Percentiles rank a stretch among this genome's conserved stretches.
Evolutionary conservation across 495 filamentous ascomycete species (phyloP).

Genomic region (Aspergillus asperescens): DNA sequence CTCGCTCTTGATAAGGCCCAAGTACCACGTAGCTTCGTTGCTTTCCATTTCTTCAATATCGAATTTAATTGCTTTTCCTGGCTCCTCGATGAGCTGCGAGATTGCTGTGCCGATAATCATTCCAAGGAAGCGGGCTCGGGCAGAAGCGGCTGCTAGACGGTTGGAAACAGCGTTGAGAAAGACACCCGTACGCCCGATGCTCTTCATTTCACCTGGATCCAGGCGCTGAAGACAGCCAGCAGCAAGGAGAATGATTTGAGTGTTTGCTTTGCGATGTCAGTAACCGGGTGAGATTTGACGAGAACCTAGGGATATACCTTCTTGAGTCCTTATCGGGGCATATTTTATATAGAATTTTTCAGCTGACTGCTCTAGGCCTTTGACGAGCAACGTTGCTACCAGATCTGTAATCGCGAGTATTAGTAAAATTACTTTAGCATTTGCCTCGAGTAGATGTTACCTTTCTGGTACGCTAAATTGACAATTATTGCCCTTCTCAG

Average conservation of each 20-base stretch:
- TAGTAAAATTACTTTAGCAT: background rate
- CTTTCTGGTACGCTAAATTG: conserved; percentile 49
- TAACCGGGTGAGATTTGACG: background rate
- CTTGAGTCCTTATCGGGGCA: conserved; percentile 74
- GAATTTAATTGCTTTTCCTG: conserved; percentile 70
- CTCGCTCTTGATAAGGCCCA: conserved; percentile 53
- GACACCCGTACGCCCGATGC: conserved; percentile 60
- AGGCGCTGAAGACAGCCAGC: conserved; percentile 68
- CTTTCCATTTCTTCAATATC: conserved; percentile 72
- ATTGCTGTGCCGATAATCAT: conserved; percentile 84
- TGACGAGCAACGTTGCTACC: conserved; percentile 57
- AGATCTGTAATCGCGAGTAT: conserved; percentile 33
- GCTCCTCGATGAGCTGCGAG: conserved; percentile 73
- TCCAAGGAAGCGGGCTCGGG: conserved; percentile 72
- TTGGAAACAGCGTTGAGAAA: conserved; percentile 83
- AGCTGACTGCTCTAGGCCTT: conserved; percentile 65
- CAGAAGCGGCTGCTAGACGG: conserved; percentile 70
- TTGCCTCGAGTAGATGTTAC: conserved; percentile 23
- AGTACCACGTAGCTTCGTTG: conserved; percentile 73
- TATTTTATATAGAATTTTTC: conserved; percentile 86
- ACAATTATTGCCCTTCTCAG: conserved; percentile 62
- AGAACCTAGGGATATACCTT: conserved; percentile 49
- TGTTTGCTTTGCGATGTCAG: conserved; percentile 55
- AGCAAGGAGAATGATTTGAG: conserved; percentile 71
- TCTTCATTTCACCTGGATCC: conserved; percentile 52